A percentile compares a stretch with the other conserved stretches of the same genome.
phyloP scores from a whole-genome alignment of 257 asterid genomes.

The Lavandula angustifolia region DNA sequence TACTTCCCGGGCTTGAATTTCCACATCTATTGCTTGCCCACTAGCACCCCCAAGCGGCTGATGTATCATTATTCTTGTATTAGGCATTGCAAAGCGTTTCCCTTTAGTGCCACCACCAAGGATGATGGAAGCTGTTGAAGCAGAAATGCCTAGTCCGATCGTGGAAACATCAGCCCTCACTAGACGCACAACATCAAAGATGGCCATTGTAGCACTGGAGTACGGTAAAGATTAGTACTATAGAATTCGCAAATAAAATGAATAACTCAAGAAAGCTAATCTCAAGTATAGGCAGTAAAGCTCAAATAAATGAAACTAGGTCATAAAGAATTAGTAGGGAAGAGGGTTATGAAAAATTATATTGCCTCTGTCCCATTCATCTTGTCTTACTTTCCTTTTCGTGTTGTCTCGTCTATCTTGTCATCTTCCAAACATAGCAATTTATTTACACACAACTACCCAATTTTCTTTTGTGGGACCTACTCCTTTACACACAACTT shows the following conservation, averaged over 20 bases:
- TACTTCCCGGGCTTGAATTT: constrained; percentile 87
- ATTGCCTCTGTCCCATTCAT: no score
- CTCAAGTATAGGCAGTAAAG: constrained; percentile 3
- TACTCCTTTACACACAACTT: no score
- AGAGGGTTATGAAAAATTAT: not conserved
- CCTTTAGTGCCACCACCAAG: constrained; percentile 97
- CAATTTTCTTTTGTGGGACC: no score
- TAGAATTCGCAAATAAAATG: not conserved
- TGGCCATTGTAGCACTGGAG: constrained; percentile 87
- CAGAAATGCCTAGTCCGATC: constrained; percentile 79
- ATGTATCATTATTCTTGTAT: constrained; percentile 87
- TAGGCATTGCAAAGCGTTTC: constrained; percentile 95
- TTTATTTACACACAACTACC: no score
- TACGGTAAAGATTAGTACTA: constrained; percentile 22
- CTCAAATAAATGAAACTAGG: not conserved
- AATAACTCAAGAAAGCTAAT: constrained; percentile 11
- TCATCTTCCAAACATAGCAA: no score
- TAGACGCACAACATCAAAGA: constrained; percentile 64
- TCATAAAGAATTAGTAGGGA: not conserved
- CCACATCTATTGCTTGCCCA: constrained; percentile 88
- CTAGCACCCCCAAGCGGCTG: constrained; percentile 96
- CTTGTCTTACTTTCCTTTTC: no score
- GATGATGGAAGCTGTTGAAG: constrained; percentile 90
- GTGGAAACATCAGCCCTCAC: constrained; percentile 80
- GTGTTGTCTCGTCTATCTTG: no score